phyloP scores from a whole-genome alignment of 192 early-diverging fungal species.

The Coemansia sp. region DNA sequence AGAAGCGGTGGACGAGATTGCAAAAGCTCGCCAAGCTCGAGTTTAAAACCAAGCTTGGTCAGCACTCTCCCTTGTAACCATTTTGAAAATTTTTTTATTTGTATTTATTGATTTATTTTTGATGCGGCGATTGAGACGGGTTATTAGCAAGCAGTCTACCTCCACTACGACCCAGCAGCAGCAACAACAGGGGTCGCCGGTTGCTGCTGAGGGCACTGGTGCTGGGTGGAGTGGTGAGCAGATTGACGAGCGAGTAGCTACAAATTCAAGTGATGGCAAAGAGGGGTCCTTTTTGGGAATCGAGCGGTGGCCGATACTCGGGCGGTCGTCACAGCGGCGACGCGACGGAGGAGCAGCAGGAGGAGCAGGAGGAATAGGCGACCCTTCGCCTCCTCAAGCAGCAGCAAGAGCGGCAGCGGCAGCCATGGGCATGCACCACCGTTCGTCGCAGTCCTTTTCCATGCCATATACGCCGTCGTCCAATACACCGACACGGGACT shows the following conservation, averaged over 20 bases:
- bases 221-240: slow-evolving; percentile 8
- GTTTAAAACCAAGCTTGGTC: slow-evolving; percentile 91
- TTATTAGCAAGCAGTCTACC: slow-evolving; percentile 51
- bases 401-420: background rate
- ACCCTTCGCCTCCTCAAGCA: background rate
- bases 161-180: background rate
- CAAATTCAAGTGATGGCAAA: slow-evolving; percentile 12
- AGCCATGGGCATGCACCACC: slow-evolving; percentile 7
- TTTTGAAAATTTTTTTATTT: slow-evolving; percentile 5
- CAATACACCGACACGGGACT: slow-evolving; percentile 19
- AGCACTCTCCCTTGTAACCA: slow-evolving; percentile 55
- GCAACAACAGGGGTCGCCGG: slow-evolving; percentile 15
- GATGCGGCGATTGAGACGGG: slow-evolving; percentile 45
- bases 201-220: slow-evolving; percentile 6
- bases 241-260: slow-evolving; percentile 2
- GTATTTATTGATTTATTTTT: slow-evolving; percentile 1
- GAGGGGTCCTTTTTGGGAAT: slow-evolving; percentile 29
- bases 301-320: slow-evolving; percentile 37
- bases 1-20: slow-evolving; percentile 76
- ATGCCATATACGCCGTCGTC: slow-evolving; percentile 8
- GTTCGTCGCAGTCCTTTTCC: slow-evolving; percentile 50
- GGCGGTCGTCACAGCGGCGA: slow-evolving; percentile 33
- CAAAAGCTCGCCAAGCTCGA: slow-evolving; percentile 96
- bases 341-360: slow-evolving; percentile 5
- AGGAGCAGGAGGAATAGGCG: too few species aligned